Percentiles rank a stretch among this genome's conserved stretches.
phyloP scores from a whole-genome alignment of 2,329 filamentous ascomycete genomes.

The Botrytis cinerea region DNA sequence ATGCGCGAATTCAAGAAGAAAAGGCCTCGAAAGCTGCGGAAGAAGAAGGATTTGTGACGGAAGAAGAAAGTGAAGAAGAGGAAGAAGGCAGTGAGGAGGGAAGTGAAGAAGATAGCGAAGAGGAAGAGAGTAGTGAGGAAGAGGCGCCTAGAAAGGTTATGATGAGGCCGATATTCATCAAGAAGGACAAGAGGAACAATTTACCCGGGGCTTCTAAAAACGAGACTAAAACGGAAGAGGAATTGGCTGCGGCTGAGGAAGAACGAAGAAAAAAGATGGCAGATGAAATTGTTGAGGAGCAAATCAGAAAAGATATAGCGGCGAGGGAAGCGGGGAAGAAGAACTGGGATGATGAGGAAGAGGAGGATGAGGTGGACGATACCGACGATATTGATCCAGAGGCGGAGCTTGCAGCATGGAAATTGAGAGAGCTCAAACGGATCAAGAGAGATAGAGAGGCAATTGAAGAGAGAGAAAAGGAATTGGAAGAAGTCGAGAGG shows the following conservation, averaged over 20 bases:
- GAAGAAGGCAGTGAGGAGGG: constrained; percentile 42
- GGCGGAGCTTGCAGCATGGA: constrained; percentile 90
- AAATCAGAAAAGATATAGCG: constrained; percentile 78
- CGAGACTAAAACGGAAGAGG: constrained; percentile 45
- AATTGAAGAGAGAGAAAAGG: constrained; percentile 80
- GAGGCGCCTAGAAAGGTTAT: constrained; percentile 58
- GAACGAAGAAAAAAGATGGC: constrained; percentile 69
- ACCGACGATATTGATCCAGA: constrained; percentile 84
- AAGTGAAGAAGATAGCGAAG: constrained; percentile 37
- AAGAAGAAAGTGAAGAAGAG: constrained; percentile 46
- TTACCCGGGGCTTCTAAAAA: constrained; percentile 32
- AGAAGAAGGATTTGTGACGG: constrained; percentile 64
- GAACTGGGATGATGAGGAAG: constrained; percentile 78
- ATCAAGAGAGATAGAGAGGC: constrained; percentile 83
- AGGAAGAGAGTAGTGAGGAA: constrained; percentile 54
- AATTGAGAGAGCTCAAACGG: constrained; percentile 84
- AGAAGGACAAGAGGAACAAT: constrained; percentile 54
- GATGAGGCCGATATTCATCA: constrained; percentile 65
- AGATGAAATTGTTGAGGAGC: constrained; percentile 82
- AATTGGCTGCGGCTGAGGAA: constrained; percentile 56
- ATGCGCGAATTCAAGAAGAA: constrained; percentile 50
- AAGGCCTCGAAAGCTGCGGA: constrained; percentile 46
- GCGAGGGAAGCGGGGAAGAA: constrained; percentile 75
- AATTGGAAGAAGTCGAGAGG: constrained; percentile 86
- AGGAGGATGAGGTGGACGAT: constrained; percentile 79